phyloP scores from a whole-genome alignment of 805 yeast genomes.

The Metschnikowia picachoensis region DNA sequence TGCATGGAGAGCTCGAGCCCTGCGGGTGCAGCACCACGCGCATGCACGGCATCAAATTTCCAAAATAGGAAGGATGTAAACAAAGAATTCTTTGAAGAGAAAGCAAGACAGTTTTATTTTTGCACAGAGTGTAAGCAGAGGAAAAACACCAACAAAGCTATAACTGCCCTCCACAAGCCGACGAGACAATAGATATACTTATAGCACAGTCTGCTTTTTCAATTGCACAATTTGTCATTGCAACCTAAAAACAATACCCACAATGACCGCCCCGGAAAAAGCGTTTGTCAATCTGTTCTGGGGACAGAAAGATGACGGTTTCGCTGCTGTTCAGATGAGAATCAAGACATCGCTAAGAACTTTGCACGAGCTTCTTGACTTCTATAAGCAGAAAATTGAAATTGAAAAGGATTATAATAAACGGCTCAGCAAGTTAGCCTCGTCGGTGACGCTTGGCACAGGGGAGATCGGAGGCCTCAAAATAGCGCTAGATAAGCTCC shows the following conservation, averaged over 20 bases:
- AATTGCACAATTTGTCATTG: not conserved
- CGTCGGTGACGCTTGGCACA: slow-evolving; percentile 45
- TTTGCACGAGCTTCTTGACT: slow-evolving; percentile 32
- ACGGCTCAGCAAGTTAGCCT: slow-evolving; percentile 48
- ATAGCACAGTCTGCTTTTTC: not conserved
- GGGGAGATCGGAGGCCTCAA: slow-evolving; percentile 58
- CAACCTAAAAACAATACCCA: not conserved
- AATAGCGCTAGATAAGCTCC: slow-evolving; percentile 55
- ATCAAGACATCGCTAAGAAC: slow-evolving; percentile 60
- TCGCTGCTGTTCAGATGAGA: slow-evolving; percentile 48
- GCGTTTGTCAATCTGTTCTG: slow-evolving; percentile 47
- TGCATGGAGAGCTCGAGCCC: too few species aligned
- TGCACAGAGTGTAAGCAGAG: not conserved
- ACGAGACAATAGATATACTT: not conserved
- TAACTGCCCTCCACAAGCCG: not conserved
- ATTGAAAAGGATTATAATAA: slow-evolving; percentile 74
- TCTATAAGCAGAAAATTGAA: slow-evolving; percentile 41
- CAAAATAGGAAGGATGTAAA: slow-evolving; percentile 11
- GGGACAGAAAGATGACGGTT: slow-evolving; percentile 69
- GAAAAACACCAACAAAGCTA: not conserved
- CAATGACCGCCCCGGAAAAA: slow-evolving; percentile 15
- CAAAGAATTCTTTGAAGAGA: slow-evolving; percentile 2
- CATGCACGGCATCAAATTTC: slow-evolving; percentile 3
- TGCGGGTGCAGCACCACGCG: not conserved
- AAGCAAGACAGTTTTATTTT: not conserved